Evolutionary conservation across 2,329 filamentous ascomycete genomes (phyloP).

Genomic region (Immersiporthe knoxdaviesiana): DNA sequence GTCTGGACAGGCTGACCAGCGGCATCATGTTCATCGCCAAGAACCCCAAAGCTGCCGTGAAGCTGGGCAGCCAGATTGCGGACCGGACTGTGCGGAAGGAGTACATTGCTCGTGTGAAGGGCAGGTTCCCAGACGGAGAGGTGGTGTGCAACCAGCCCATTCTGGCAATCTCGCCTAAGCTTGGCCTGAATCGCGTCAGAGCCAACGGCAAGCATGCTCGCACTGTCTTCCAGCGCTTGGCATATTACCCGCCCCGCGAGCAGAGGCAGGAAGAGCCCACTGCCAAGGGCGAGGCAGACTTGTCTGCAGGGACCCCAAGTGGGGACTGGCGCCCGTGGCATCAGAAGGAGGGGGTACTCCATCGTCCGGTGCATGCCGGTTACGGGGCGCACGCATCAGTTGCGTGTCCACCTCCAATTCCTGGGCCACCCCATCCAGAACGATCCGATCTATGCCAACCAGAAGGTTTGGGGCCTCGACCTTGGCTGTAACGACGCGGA

Average conservation of each 20-base stretch:
- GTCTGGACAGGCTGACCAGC: conserved; percentile 91
- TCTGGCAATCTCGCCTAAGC: conserved; percentile 89
- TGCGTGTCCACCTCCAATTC: conserved; percentile 93
- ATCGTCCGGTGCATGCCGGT: conserved; percentile 93
- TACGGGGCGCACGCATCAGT: conserved; percentile 91
- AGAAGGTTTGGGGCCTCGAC: conserved; percentile 82
- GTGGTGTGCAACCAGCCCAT: conserved; percentile 93
- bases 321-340: conserved; percentile 46
- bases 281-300: conserved; percentile 31
- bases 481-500: conserved; percentile 72
- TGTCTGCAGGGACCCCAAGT: conserved; percentile 19
- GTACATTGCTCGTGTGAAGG: conserved; percentile 89
- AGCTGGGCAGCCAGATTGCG: conserved; percentile 75
- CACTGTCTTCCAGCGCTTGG: conserved; percentile 88
- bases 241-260: conserved; percentile 75
- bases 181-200: conserved; percentile 91
- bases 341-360: conserved; percentile 79
- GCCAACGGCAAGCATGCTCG: conserved; percentile 88
- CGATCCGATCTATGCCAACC: conserved; percentile 96
- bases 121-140: conserved; percentile 88
- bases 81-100: conserved; percentile 88
- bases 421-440: conserved; percentile 95
- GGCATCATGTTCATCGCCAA: conserved; percentile 99
- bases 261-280: conserved; percentile 29
- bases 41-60: conserved; percentile 76